Evolutionary conservation across 805 yeast species (phyloP).

Genomic region (Brettanomyces sp.): DNA sequence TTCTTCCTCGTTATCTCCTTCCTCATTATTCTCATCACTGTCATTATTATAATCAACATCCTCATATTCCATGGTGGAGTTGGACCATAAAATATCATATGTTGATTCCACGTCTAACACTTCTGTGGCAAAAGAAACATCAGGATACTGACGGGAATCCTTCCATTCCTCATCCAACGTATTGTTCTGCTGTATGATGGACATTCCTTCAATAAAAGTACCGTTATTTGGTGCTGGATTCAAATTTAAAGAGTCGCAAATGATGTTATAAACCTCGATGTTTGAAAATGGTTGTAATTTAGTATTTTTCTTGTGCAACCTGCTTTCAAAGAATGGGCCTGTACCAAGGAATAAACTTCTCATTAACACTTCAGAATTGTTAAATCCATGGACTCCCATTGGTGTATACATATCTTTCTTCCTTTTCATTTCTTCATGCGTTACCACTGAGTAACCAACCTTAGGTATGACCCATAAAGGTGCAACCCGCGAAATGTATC

Average conservation of each 20-base stretch:
- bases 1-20: conserved; percentile 1
- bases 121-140: conserved; percentile 34
- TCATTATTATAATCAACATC: conserved; percentile 1
- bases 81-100: conserved; percentile 33
- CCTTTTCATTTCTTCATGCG: conserved; percentile 44
- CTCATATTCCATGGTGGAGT: neutral
- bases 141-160: conserved; percentile 40
- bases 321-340: conserved; percentile 64
- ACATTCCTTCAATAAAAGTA: conserved; percentile 15
- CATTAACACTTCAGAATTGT: conserved; percentile 70
- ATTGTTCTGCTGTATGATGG: conserved; percentile 20
- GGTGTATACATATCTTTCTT: conserved; percentile 43
- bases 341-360: conserved; percentile 69
- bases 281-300: conserved; percentile 60
- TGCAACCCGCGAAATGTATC: conserved; percentile 57
- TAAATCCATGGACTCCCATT: conserved; percentile 79
- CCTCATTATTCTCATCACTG: conserved; percentile 1
- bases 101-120: conserved; percentile 38
- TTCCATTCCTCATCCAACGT: conserved; percentile 35
- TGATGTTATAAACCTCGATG: conserved; percentile 60
- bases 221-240: conserved; percentile 59
- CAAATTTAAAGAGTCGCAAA: conserved; percentile 54
- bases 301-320: conserved; percentile 19
- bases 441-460: conserved; percentile 69
- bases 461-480: conserved; percentile 82